A percentile compares a stretch with the other conserved stretches of the same genome.
Conservation (phyloP, 1,284 basidiomycete genomes). For the Ceratobasidium sp. region DNA sequence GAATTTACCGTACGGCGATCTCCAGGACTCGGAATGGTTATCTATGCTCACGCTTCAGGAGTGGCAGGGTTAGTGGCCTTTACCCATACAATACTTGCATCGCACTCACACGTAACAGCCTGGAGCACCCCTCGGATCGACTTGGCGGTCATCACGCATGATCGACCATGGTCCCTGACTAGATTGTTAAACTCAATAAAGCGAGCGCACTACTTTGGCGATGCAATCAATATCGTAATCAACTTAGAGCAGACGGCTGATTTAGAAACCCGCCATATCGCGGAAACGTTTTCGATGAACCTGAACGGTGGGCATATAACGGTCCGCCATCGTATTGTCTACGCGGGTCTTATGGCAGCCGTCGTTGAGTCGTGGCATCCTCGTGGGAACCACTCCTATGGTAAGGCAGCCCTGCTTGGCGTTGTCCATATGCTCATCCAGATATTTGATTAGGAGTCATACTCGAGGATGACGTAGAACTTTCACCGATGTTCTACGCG, state of each 20-base stretch:
- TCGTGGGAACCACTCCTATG: constrained; percentile 74
- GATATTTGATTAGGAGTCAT: constrained; percentile 57
- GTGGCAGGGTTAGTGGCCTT: constrained; percentile 62
- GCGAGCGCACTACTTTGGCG: constrained; percentile 73
- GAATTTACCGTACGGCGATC: constrained; percentile 63
- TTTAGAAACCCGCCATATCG: constrained; percentile 64
- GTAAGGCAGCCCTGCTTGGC: constrained; percentile 50
- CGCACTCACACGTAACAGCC: constrained; percentile 58
- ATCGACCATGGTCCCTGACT: constrained; percentile 74
- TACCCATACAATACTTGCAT: not conserved
- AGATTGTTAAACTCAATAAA: constrained; percentile 73
- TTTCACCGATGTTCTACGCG: constrained; percentile 83
- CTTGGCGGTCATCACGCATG: constrained; percentile 77
- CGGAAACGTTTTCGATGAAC: constrained; percentile 66
- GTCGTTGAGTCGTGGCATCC: constrained; percentile 91
- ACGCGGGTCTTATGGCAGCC: constrained; percentile 79
- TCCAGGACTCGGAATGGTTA: constrained; percentile 73
- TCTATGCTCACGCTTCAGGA: constrained; percentile 65
- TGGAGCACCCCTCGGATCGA: constrained; percentile 77
- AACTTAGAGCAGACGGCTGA: constrained; percentile 82
- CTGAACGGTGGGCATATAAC: constrained; percentile 63
- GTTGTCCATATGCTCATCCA: not conserved
- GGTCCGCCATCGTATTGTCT: constrained; percentile 75
- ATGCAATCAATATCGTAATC: constrained; percentile 68
- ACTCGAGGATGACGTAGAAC: constrained; percentile 84